These are phyloP conservation scores for Postia placenta DNA, from an alignment of 768 basidiomycete species.

Conservation along the genomic window DNA sequence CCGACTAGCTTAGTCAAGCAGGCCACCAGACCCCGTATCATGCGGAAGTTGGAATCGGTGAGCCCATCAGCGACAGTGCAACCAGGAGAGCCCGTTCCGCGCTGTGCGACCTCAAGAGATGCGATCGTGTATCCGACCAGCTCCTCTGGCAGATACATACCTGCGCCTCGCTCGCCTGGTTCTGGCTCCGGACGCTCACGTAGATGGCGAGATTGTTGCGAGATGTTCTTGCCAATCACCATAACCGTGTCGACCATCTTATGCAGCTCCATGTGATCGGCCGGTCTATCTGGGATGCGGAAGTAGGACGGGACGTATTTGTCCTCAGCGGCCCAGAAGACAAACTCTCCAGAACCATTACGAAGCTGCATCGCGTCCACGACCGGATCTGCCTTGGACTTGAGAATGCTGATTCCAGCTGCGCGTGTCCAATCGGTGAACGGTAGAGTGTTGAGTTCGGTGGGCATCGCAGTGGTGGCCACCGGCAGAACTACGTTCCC, in stretches of 20 bases:
- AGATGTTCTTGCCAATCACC: conserved; percentile 69
- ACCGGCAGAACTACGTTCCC: conserved; percentile 93
- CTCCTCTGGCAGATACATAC: conserved; percentile 90
- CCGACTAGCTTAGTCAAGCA: conserved; percentile 62
- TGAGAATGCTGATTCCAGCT: conserved; percentile 84
- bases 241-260: conserved; percentile 89
- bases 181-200: conserved; percentile 74
- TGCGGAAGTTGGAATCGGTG: conserved; percentile 69
- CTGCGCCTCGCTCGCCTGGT: conserved; percentile 66
- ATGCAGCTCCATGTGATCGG: conserved; percentile 51
- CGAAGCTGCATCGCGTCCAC: conserved; percentile 70
- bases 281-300: conserved; percentile 42
- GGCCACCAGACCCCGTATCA: conserved; percentile 72
- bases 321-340: conserved; percentile 85
- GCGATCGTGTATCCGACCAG: conserved; percentile 85
- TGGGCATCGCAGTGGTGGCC: conserved; percentile 39
- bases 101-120: conserved; percentile 71
- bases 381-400: conserved; percentile 68
- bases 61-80: conserved; percentile 66
- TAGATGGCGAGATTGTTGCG: conserved; percentile 79
- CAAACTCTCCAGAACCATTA: conserved; percentile 83
- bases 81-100: conserved; percentile 50
- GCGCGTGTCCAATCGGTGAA: conserved; percentile 89
- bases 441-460: conserved; percentile 46
- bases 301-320: conserved; percentile 54